A percentile compares a stretch with the other conserved stretches of the same genome.
phyloP scores from a whole-genome alignment of 805 yeast genomes.

The Metahyphopichia silvanorum region DNA sequence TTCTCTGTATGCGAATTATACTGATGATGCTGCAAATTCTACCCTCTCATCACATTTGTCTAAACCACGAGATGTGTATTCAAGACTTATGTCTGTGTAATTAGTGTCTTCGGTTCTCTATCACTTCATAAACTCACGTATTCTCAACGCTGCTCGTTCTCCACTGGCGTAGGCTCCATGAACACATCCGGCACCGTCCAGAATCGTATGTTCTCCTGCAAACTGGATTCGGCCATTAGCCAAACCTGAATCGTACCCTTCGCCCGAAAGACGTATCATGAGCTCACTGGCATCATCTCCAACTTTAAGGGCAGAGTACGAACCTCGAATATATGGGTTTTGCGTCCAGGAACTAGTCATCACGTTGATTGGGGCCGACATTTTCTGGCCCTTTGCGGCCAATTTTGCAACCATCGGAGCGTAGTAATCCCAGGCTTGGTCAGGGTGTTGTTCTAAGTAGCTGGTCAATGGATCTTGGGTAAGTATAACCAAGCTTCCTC shows the following conservation, averaged over 20 bases:
- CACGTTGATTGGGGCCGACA: slow-evolving; percentile 33
- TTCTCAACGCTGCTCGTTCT: slow-evolving; percentile 52
- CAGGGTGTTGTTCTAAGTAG: slow-evolving; percentile 49
- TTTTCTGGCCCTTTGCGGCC: slow-evolving; percentile 10
- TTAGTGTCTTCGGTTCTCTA: too few species aligned
- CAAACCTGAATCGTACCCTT: slow-evolving; percentile 23
- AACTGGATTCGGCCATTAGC: slow-evolving; percentile 57
- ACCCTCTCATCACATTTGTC: slow-evolving; percentile 1
- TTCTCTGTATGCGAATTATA: background rate
- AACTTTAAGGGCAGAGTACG: slow-evolving; percentile 70
- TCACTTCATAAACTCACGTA: too few species aligned
- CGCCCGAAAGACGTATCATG: slow-evolving; percentile 56
- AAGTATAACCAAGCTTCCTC: slow-evolving; percentile 59
- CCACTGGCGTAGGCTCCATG: slow-evolving; percentile 90
- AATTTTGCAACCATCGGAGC: slow-evolving; percentile 46
- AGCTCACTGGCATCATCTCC: slow-evolving; percentile 68
- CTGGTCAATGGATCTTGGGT: slow-evolving; percentile 74
- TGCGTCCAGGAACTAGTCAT: slow-evolving; percentile 67
- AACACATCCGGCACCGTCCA: slow-evolving; percentile 88
- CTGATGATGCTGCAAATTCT: background rate
- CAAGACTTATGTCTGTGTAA: too few species aligned
- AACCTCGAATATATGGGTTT: slow-evolving; percentile 77
- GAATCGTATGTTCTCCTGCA: slow-evolving; percentile 88
- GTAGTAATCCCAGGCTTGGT: slow-evolving; percentile 53
- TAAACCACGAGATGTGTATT: too few species aligned